A percentile compares a stretch with the other conserved stretches of the same genome.
phyloP scores from a whole-genome alignment of 2,329 filamentous ascomycete species.

The Cytospora mali region DNA sequence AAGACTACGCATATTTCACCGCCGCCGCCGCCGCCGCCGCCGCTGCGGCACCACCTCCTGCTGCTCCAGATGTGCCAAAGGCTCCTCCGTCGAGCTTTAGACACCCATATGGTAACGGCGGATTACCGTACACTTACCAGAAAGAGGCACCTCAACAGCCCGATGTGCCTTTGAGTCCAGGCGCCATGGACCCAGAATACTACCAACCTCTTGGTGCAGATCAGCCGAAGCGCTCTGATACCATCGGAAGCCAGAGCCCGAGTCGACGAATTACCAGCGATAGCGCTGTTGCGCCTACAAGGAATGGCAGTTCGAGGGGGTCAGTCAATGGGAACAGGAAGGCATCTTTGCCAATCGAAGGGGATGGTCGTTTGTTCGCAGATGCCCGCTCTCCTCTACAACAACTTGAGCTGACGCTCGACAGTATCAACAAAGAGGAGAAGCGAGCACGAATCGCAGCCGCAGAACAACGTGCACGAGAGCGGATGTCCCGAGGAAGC shows the following conservation, averaged over 20 bases:
- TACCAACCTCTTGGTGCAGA: slow-evolving; percentile 36
- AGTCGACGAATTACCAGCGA: slow-evolving; percentile 32
- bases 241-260: slow-evolving; percentile 22
- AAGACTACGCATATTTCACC: slow-evolving; percentile 41
- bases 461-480: slow-evolving; percentile 73
- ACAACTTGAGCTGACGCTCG: slow-evolving; percentile 86
- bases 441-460: slow-evolving; percentile 83
- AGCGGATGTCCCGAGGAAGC: slow-evolving; percentile 50
- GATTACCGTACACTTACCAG: slow-evolving; percentile 35
- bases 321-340: slow-evolving; percentile 39
- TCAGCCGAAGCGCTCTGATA: slow-evolving; percentile 19
- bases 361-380: slow-evolving; percentile 64
- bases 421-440: slow-evolving; percentile 94
- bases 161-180: slow-evolving; percentile 30
- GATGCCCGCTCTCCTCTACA: slow-evolving; percentile 88
- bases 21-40: slow-evolving; percentile 39
- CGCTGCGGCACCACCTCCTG: slow-evolving; percentile 43
- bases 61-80: slow-evolving; percentile 63
- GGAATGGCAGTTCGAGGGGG: slow-evolving; percentile 34
- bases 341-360: slow-evolving; percentile 42
- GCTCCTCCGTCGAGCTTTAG: slow-evolving; percentile 61
- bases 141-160: slow-evolving; percentile 34
- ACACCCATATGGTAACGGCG: slow-evolving; percentile 48
- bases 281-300: slow-evolving; percentile 31
- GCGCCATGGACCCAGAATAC: slow-evolving; percentile 36